Conservation (phyloP, 116 monocot genomes). For the Posidonia oceanica region DNA sequence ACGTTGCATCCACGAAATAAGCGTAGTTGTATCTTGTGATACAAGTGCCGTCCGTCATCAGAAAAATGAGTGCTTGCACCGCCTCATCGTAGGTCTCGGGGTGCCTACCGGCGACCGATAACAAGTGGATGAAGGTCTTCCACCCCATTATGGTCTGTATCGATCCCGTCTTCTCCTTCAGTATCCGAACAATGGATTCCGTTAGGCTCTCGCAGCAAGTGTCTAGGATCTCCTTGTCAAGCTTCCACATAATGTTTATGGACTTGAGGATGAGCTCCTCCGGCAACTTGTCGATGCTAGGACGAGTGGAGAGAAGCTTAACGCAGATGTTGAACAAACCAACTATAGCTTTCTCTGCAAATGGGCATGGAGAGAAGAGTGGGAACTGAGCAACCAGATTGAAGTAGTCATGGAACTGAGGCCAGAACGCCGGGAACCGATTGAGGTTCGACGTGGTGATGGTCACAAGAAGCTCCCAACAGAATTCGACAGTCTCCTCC, state of each 20-base stretch:
- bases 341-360: slow-evolving; percentile 71
- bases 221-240: slow-evolving; percentile 79
- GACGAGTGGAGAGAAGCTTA: slow-evolving; percentile 19
- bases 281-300: slow-evolving; percentile 18
- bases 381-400: slow-evolving; percentile 47
- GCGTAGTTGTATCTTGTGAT: slow-evolving; percentile 56
- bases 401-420: slow-evolving; percentile 56
- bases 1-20: slow-evolving; percentile 60
- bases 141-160: slow-evolving; percentile 57
- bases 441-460: slow-evolving; percentile 38
- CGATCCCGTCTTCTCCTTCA: slow-evolving; percentile 24
- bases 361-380: slow-evolving; percentile 65
- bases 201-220: slow-evolving; percentile 56
- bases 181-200: slow-evolving; percentile 18
- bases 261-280: slow-evolving; percentile 85
- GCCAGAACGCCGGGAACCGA: slow-evolving; percentile 61
- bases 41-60: slow-evolving; percentile 37
- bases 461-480: slow-evolving; percentile 68
- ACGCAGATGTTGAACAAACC: slow-evolving; percentile 45
- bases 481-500: slow-evolving; percentile 72
- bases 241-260: slow-evolving; percentile 62
- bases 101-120: slow-evolving; percentile 60
- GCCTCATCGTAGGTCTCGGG: slow-evolving; percentile 61
- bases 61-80: slow-evolving; percentile 34
- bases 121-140: slow-evolving; percentile 64